Base-by-base conservation (phyloP, 495 filamentous ascomycete species). In the Penicillium salamii region DNA sequence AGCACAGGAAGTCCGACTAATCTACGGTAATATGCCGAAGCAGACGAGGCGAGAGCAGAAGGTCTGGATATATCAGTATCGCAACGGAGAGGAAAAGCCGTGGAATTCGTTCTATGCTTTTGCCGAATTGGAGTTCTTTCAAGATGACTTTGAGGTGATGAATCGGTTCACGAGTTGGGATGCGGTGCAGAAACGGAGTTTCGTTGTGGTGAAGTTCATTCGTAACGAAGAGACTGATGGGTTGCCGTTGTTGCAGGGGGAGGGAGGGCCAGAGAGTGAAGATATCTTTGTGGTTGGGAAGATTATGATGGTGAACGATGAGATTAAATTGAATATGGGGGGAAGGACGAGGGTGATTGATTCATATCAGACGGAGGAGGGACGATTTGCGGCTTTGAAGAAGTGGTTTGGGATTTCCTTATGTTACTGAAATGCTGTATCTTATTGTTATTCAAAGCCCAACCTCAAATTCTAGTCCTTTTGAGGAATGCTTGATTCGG, bases 1-100 rank as follows among this genome's bases (percentile, higher is more conserved):
- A 3, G 45, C 70, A 7, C 76, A 82, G 46, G 62, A 82, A 51
- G 59, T 81, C 2, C 71, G 80, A 3, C 63, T 83, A 0, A 28
- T 74, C 2, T 61, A 69, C 14, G 68, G 69, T 2, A 76, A 67
- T 32, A 76, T 85, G 18, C 61, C 66, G 0, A 63, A 70, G 19
- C 75, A 80, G 57, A 64, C 55, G 9, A 57, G 63, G 44, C 35
- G 61, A 26, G 52, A 63, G 36, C 69, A 77, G 20, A 74, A 75
- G 45, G 57, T 80, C 20, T 88, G 84, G 85, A 72, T 87, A 28
- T 86, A 82, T 48, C 76, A 88, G 67, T 78, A 78, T 57, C 71
- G 79, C 0, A 75, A 79, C 49, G 52, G 63, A 7, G 32, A 57
- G 0, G 62, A 65, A 1, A 55, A 60, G 38, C 63, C 68, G 26